Evolutionary conservation across 2,329 filamentous ascomycete species (phyloP), one percentile per base, ranked within the genome.

Genomic region (Epichloe elymi): DNA sequence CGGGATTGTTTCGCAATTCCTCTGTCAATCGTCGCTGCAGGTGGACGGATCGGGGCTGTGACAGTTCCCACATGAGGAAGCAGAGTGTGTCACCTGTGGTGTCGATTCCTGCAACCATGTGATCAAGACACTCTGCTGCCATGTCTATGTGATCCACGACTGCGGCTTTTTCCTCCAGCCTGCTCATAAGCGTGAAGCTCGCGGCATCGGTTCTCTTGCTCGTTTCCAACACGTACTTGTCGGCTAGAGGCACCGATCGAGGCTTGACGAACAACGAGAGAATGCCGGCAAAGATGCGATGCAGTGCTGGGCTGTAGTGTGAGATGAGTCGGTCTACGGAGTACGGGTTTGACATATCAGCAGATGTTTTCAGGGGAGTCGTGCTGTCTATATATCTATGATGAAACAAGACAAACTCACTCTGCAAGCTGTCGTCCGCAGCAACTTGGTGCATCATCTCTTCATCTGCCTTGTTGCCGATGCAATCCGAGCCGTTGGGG

Each of bases 51-150:
- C 71, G 64, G 2, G 80, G 78, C 55, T 79, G 76, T 2, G 83
- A 86, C 2, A 87, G 70, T 60, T 85, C 76, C 74, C 82, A 83
- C 78, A 87, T 82, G 12, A 86, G 69, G 59, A 86, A 86, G 59
- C 81, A 85, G 0, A 86, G 68, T 0, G 74, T 80, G 56, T 86
- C 83, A 15, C 82, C 82, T 0, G 83, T 86, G 0, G 83, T 86
- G 58, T 86, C 83, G 53, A 86, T 85, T 0, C 83, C 83, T 0
- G 83, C 83, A 0, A 77, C 80, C 78, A 86, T 80, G 62, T 86
- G 83, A 57, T 86, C 83, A 51, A 84, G 74, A 58, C 80, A 84
- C 63, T 87, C 83, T 19, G 82, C 82, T 0, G 81, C 81, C 55
- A 79, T 74, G 57, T 82, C 74, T 3, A 78, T 65, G 3, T 68